Conservation (phyloP, 495 filamentous ascomycete species). For the Hyaloscypha hepaticicola region DNA sequence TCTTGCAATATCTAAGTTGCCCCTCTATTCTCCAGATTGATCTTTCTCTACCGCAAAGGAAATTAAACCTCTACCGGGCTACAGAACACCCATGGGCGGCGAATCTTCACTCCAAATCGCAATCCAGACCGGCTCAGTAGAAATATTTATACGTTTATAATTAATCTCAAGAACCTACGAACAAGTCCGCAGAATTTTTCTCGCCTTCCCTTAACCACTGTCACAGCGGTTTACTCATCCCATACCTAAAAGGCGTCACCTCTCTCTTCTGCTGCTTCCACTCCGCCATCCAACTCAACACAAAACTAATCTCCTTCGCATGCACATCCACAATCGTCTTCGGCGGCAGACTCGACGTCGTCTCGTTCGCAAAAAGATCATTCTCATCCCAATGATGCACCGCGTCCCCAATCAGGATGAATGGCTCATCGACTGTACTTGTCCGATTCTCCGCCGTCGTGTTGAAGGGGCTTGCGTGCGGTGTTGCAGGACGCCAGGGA, state of each 20-base stretch:
- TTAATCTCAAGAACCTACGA: too few species aligned
- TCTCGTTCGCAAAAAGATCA: conserved; percentile 61
- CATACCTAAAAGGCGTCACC: background rate
- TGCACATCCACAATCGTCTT: conserved; percentile 53
- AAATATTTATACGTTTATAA: too few species aligned
- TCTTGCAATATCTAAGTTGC: too few species aligned
- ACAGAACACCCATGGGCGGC: too few species aligned
- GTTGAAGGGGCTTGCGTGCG: conserved; percentile 47
- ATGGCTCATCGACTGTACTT: conserved; percentile 59
- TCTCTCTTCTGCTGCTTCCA: conserved; percentile 35
- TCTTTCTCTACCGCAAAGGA: too few species aligned
- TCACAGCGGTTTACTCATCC: background rate
- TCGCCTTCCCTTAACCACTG: too few species aligned
- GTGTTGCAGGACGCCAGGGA: conserved; percentile 67
- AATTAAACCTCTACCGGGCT: too few species aligned
- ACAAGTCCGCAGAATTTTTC: too few species aligned
- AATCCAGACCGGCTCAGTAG: too few species aligned
- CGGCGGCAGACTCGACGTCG: conserved; percentile 47
- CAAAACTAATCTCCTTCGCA: conserved; percentile 54
- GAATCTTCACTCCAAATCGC: too few species aligned
- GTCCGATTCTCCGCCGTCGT: conserved; percentile 44
- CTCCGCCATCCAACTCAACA: conserved; percentile 64
- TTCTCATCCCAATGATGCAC: conserved; percentile 78
- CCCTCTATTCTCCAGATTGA: too few species aligned
- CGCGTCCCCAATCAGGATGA: conserved; percentile 58